Conservation (phyloP, 2,329 filamentous ascomycete species). For the Colletotrichum somersetense region DNA sequence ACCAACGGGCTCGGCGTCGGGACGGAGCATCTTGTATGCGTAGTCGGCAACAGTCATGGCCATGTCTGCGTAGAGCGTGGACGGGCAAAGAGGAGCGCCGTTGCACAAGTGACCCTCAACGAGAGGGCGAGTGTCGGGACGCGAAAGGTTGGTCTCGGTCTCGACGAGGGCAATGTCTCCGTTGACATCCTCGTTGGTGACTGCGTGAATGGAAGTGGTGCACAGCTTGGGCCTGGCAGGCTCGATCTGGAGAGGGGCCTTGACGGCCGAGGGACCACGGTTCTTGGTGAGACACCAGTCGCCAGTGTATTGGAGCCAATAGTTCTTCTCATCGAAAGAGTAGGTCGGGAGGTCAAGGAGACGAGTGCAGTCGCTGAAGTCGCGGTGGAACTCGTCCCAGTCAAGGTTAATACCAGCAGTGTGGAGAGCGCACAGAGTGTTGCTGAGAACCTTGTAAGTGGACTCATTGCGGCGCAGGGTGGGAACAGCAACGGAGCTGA, state of each 20-base stretch:
- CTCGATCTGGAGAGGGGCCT: slow-evolving; percentile 48
- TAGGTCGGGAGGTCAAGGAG: slow-evolving; percentile 77
- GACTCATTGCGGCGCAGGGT: slow-evolving; percentile 74
- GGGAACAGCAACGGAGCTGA: slow-evolving; percentile 64
- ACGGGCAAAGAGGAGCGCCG: slow-evolving; percentile 74
- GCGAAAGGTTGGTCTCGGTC: slow-evolving; percentile 74
- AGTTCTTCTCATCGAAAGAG: slow-evolving; percentile 79
- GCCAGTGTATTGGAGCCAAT: slow-evolving; percentile 74
- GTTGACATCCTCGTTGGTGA: slow-evolving; percentile 73
- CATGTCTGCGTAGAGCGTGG: slow-evolving; percentile 70
- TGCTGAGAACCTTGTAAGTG: slow-evolving; percentile 73
- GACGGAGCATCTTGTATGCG: slow-evolving; percentile 71
- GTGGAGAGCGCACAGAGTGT: slow-evolving; percentile 69
- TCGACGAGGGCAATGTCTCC: slow-evolving; percentile 70
- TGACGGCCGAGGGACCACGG: slow-evolving; percentile 60
- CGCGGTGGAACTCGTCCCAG: slow-evolving; percentile 77
- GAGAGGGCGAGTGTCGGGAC: slow-evolving; percentile 70
- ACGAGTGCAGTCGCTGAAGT: slow-evolving; percentile 55
- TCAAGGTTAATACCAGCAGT: slow-evolving; percentile 72
- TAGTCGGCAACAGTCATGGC: slow-evolving; percentile 73
- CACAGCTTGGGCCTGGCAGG: slow-evolving; percentile 68
- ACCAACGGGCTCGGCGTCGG: slow-evolving; percentile 67
- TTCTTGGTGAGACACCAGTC: slow-evolving; percentile 81
- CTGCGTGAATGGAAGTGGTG: slow-evolving; percentile 74
- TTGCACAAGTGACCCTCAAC: slow-evolving; percentile 78